Base-by-base conservation (phyloP, 371 early-diverging fungal genomes). In the Apophysomyces ossiformis region DNA sequence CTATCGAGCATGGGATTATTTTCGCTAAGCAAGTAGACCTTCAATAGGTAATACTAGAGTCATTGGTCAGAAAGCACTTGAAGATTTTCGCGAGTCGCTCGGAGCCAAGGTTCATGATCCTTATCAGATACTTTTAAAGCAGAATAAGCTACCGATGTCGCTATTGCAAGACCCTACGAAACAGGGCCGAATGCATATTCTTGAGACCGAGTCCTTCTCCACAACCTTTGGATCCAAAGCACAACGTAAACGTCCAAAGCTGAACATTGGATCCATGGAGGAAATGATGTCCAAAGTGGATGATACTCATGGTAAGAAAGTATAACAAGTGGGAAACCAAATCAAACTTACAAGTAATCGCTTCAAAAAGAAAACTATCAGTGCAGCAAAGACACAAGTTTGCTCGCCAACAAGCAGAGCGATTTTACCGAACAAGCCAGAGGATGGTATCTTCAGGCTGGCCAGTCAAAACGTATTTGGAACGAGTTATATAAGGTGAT, bases 401-500 rank as follows among this genome's bases (percentile, higher is more conserved):
- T 95, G 63, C 70, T 88, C 38, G 89, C 91, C 54, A 96, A 97
- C 76, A 85, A 85, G 61, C 77, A 76, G 67, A 83, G 74, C 41
- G 95, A 94, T 68, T 89, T 84, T 63, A 74, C 78, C 1, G 93
- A 92, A 69, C 92, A 87, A 38, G 88, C 87, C 38, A 88, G 92
- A 69, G 95, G 94, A 70, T 93, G 93, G 74, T 89, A 93, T 68
- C 92, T 98, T 70, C 87, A 87, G 50, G 96, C 96, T 63, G 99
- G 99, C 67, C 96, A 97, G 77, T 98, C 98, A 32, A 95, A 93
- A 78, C 93, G 99, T 77, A 99, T 99, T 60, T 99, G 99, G 99
- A 93, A 93, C 76, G 99, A 99, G 78, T 81, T 99, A 47, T 99
- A 99, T 87, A 99, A 99, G 87, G 99, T 99, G 47, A 92, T 99